These are phyloP conservation scores for Monilinia fructicola DNA, from an alignment of 2,329 filamentous ascomycete genomes.

Conservation along the genomic window DNA sequence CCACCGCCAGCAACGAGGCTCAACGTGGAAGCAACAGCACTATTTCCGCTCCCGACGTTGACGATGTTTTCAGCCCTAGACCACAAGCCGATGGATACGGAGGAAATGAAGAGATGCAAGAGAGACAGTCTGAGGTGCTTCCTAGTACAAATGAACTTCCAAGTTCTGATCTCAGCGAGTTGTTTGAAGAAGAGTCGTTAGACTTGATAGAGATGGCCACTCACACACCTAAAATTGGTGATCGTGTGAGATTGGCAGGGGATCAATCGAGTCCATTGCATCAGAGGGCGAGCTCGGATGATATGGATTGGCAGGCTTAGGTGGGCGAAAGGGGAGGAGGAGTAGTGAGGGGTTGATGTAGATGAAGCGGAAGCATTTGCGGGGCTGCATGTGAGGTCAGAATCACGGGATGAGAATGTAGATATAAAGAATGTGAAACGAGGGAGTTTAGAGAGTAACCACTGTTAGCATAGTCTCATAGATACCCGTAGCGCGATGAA, in stretches of 20 bases:
- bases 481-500: background rate
- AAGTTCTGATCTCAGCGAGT: constrained; percentile 52
- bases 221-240: too few species aligned
- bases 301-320: background rate
- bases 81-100: constrained; percentile 32
- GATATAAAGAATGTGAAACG: too few species aligned
- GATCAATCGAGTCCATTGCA: too few species aligned
- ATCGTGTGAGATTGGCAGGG: too few species aligned
- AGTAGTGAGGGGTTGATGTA: too few species aligned
- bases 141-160: constrained; percentile 69
- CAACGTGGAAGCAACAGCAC: background rate
- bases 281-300: background rate
- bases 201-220: background rate
- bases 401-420: background rate
- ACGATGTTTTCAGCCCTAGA: background rate
- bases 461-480: background rate
- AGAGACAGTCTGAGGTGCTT: constrained; percentile 71
- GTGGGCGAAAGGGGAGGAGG: too few species aligned
- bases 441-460: background rate
- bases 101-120: constrained; percentile 62
- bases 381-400: background rate
- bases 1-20: fast-evolving
- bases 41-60: background rate
- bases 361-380: background rate
- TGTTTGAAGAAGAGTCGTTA: constrained; percentile 33